These are phyloP conservation scores for Metarhizium sp. DNA, from an alignment of 2,329 filamentous ascomycete species.

Conservation along the genomic window DNA sequence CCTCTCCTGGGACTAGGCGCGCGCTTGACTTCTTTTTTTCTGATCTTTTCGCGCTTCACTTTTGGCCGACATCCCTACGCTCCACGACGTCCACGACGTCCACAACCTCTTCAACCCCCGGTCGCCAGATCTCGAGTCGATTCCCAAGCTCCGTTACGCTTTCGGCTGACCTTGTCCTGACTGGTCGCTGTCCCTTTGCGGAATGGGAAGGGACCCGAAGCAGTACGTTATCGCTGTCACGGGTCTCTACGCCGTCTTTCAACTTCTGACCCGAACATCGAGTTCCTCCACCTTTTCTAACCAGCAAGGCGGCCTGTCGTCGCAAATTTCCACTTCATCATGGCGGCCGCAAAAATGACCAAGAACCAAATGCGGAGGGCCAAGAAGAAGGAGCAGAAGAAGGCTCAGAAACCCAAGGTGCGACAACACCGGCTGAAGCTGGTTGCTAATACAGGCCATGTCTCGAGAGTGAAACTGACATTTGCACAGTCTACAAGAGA, in stretches of 20 bases:
- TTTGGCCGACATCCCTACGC: background rate
- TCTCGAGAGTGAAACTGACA: slow-evolving; percentile 1
- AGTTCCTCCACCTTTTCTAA: slow-evolving; percentile 19
- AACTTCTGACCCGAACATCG: slow-evolving; percentile 24
- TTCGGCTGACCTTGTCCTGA: background rate
- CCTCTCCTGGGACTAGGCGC: too few species aligned
- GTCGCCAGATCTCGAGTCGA: background rate
- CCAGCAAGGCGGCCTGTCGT: slow-evolving; percentile 16
- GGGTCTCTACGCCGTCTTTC: slow-evolving; percentile 26
- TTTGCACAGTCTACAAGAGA: background rate
- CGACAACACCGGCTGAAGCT: background rate
- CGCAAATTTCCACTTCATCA: slow-evolving; percentile 27
- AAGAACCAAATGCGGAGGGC: slow-evolving; percentile 92
- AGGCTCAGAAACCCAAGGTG: slow-evolving; percentile 49
- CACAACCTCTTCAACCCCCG: background rate
- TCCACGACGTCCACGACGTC: background rate
- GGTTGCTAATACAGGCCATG: background rate
- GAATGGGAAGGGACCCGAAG: slow-evolving; percentile 29
- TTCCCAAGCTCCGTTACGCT: background rate
- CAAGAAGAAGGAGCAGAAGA: slow-evolving; percentile 90
- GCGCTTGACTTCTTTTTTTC: too few species aligned
- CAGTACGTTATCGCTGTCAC: slow-evolving; percentile 23
- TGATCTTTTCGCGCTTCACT: background rate
- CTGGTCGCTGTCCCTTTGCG: background rate
- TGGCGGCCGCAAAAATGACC: slow-evolving; percentile 65